Evolutionary conservation across 176 grass and related monocot species (phyloP), one percentile per base, ranked within the genome.

Genomic region (Musa beccarii): DNA sequence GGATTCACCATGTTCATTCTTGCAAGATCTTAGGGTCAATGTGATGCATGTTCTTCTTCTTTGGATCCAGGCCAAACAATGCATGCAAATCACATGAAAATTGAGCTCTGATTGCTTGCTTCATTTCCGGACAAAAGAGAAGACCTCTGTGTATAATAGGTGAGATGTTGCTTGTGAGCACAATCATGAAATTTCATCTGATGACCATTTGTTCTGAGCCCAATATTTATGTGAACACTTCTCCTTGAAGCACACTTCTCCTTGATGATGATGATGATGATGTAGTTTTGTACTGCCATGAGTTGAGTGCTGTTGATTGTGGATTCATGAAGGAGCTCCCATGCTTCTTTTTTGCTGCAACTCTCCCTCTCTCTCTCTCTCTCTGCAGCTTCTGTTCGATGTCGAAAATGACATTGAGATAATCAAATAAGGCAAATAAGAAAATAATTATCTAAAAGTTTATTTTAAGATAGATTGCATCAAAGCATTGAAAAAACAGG

Each of bases 71-170:
- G 77, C 25, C 68, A 80, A 63, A 43, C 6, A 43, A 53, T 28
- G 43, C 68, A 23, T 22, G 71, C 56, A 75, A 78, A 52, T 43
- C 66, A 65, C 72, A 78, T 67, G 73, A 78, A 72, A 61, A 43
- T 71, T 53, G 54, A 24, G n/a, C 74, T 63, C 63, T 79, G 73
- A 83, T 80, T 74, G 68, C 77, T 85, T 63, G 76, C 22, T 22
- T 22, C 22, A 73, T 70, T 51, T 55, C 28, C 14, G 51, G 49
- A 49, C 5, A 69, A 49, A 66, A 66, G n/a, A 3, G 63, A 63
- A 68, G 72, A n/a, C 71, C 68, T 43, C 34, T 73, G 54, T 83
- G 76, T 83, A 80, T 69, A 83, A 83, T 80, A 80, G 15, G 5
- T 19, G 63, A 49, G 17, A 53, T 59, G 16, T 55, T 76, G 72